phyloP scores from a whole-genome alignment of 2,329 filamentous ascomycete genomes.

The Trichoderma cornu-damae region DNA sequence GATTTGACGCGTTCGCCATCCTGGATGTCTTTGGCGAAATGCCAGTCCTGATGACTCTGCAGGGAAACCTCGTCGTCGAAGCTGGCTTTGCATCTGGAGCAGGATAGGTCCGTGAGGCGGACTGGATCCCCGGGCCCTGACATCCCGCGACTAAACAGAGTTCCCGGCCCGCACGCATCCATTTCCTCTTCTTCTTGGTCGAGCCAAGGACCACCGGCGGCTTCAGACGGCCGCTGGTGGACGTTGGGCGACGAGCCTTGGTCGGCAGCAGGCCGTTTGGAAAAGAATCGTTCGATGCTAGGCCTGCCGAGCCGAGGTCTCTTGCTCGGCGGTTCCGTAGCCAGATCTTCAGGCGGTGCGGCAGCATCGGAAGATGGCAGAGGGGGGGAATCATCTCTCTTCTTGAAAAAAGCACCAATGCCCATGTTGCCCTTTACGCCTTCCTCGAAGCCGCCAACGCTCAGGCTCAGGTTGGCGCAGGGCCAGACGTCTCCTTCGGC shows the following conservation, averaged over 20 bases:
- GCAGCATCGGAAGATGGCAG: conserved; percentile 21
- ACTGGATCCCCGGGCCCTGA: background rate
- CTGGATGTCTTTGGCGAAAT: conserved; percentile 84
- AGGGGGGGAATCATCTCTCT: conserved; percentile 58
- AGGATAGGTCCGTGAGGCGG: conserved; percentile 41
- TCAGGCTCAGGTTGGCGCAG: conserved; percentile 82
- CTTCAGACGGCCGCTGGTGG: background rate
- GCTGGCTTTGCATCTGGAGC: conserved; percentile 60
- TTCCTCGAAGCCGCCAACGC: conserved; percentile 89
- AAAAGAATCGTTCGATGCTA: conserved; percentile 56
- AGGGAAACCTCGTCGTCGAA: conserved; percentile 54
- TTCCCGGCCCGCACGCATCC: background rate
- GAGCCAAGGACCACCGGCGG: background rate
- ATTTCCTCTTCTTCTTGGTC: background rate
- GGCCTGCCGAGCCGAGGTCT: conserved; percentile 38
- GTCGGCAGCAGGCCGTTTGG: conserved; percentile 35
- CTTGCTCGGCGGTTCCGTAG: conserved; percentile 26
- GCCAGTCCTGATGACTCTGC: conserved; percentile 85
- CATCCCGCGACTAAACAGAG: background rate
- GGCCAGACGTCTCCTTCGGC: conserved; percentile 80
- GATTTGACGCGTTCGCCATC: conserved; percentile 52
- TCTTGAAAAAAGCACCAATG: conserved; percentile 80
- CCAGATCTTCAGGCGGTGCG: conserved; percentile 22
- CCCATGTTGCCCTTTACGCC: conserved; percentile 76
- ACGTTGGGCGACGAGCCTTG: conserved; percentile 22